phyloP scores from a whole-genome alignment of 345 rosid genomes.

The Eucalyptus sp. region DNA sequence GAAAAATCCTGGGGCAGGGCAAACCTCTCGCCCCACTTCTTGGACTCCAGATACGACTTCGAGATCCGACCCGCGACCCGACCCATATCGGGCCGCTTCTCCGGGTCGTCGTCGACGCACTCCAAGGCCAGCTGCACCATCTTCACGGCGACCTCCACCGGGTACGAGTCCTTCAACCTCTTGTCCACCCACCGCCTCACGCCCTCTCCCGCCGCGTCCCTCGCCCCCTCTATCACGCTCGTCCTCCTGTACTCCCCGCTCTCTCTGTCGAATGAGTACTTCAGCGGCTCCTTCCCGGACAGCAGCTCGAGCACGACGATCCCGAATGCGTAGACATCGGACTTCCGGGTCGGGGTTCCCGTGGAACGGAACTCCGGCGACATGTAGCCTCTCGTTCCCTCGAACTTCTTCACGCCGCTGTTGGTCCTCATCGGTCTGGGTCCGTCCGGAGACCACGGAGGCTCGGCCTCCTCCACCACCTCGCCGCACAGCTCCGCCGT shows the following conservation, averaged over 20 bases:
- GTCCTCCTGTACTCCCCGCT: constrained; percentile 12
- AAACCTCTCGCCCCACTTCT: constrained; percentile 29
- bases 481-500: constrained; percentile 38
- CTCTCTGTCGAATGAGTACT: constrained; percentile 12
- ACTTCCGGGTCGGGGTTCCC: constrained; percentile 19
- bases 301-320: constrained; percentile 34
- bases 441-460: neutral
- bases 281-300: constrained; percentile 34
- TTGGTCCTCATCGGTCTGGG: neutral
- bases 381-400: constrained; percentile 47
- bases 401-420: constrained; percentile 10
- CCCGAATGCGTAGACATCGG: constrained; percentile 45
- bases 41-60: constrained; percentile 29
- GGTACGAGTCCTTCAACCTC: constrained; percentile 48
- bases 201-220: constrained; percentile 9
- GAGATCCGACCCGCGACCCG: constrained; percentile 32
- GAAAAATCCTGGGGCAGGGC: constrained; percentile 26
- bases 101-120: constrained; percentile 37
- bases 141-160: constrained; percentile 43
- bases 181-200: constrained; percentile 46
- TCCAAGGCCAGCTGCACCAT: constrained; percentile 33
- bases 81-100: constrained; percentile 43
- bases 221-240: constrained; percentile 31
- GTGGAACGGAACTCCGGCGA: constrained; percentile 26
- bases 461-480: neutral